These are phyloP conservation scores for Russula compacta DNA, from an alignment of 768 basidiomycete species.

Conservation along the genomic window DNA sequence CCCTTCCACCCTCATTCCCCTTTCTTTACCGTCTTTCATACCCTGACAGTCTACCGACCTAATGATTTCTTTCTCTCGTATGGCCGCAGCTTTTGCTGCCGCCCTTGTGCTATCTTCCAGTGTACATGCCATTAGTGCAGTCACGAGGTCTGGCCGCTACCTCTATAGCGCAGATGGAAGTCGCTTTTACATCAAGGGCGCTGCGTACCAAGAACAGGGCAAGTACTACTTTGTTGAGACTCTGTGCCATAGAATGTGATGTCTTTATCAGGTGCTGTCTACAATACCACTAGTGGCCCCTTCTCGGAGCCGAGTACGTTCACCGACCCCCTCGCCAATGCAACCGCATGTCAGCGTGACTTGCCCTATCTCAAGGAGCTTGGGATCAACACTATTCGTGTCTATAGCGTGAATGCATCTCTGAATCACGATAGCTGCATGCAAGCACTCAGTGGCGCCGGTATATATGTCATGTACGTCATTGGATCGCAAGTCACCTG, in stretches of 20 bases:
- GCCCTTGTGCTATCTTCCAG: conserved; percentile 36
- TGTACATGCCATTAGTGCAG: conserved; percentile 56
- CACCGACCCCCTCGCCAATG: conserved; percentile 68
- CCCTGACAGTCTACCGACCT: conserved; percentile 1
- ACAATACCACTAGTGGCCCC: conserved; percentile 19
- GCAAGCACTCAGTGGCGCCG: conserved; percentile 61
- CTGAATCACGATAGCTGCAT: conserved; percentile 86
- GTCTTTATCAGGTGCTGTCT: neutral
- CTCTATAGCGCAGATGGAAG: conserved; percentile 68
- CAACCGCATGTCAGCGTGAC: conserved; percentile 65
- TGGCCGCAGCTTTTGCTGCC: conserved; percentile 28
- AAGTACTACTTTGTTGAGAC: neutral
- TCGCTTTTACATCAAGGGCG: conserved; percentile 82
- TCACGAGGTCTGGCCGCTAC: conserved; percentile 68
- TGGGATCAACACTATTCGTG: conserved; percentile 72
- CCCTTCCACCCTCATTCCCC: neutral
- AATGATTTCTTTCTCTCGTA: conserved; percentile 25
- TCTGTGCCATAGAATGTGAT: neutral
- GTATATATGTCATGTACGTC: conserved; percentile 83
- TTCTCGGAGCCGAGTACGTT: conserved; percentile 68
- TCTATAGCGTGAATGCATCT: conserved; percentile 78
- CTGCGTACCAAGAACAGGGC: conserved; percentile 84
- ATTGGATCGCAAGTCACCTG: neutral
- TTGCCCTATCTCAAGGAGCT: conserved; percentile 68
- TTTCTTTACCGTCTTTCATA: neutral